These are phyloP conservation scores for Fusarium marasasianum DNA, from an alignment of 2,329 filamentous ascomycete species.

Conservation along the genomic window DNA sequence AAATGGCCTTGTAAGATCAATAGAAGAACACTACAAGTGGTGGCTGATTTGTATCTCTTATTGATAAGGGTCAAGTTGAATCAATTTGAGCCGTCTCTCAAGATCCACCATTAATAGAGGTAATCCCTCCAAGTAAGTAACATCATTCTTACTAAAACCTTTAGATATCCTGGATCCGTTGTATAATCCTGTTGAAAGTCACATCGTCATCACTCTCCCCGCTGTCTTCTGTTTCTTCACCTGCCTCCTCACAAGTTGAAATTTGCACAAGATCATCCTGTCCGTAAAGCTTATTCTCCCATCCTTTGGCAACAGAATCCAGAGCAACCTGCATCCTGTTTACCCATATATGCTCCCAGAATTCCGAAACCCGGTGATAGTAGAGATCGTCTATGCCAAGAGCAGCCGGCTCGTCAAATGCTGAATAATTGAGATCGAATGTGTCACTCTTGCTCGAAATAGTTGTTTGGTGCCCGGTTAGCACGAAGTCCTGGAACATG, in stretches of 20 bases:
- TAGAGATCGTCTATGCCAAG: rapidly evolving
- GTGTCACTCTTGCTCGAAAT: rapidly evolving
- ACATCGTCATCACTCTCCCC: rapidly evolving
- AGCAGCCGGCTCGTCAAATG: rapidly evolving
- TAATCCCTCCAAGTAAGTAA: too few species aligned
- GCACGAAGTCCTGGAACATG: not conserved
- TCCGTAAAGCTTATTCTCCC: rapidly evolving
- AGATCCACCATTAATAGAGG: too few species aligned
- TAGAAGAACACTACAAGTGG: not conserved
- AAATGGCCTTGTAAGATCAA: not conserved
- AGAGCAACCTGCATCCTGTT: rapidly evolving
- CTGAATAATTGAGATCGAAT: not conserved
- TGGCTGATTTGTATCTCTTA: not conserved
- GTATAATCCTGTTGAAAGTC: rapidly evolving
- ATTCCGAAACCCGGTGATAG: not conserved
- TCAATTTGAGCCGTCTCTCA: not conserved
- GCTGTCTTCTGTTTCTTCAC: rapidly evolving
- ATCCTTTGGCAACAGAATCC: not conserved
- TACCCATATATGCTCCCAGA: not conserved
- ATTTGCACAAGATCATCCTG: rapidly evolving
- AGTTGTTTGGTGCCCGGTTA: rapidly evolving
- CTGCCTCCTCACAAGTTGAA: not conserved
- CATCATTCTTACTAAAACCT: too few species aligned
- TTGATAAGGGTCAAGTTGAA: not conserved
- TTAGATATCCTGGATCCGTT: not conserved